Evolutionary conservation across 768 basidiomycete genomes (phyloP).

Genomic region (Kockovaella imperatae): DNA sequence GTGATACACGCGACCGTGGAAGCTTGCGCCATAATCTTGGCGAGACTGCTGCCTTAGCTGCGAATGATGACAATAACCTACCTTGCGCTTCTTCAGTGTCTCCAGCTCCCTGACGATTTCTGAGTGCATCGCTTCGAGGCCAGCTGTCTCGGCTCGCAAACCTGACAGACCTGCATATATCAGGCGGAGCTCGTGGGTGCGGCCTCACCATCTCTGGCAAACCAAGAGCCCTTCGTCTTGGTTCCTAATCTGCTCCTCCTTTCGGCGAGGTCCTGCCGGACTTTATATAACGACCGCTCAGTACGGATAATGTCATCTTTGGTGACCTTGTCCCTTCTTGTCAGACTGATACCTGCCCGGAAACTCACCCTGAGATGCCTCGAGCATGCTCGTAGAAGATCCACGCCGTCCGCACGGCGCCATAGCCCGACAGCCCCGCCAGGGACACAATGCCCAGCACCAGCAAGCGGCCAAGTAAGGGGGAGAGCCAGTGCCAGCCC

Average conservation of each 20-base stretch:
- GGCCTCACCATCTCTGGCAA: constrained; percentile 18
- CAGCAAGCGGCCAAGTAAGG: constrained; percentile 37
- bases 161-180: constrained; percentile 4
- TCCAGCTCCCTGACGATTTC: constrained; percentile 30
- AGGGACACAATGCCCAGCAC: constrained; percentile 38
- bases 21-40: constrained; percentile 37
- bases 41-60: not conserved
- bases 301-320: constrained; percentile 37
- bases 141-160: constrained; percentile 31
- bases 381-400: constrained; percentile 29
- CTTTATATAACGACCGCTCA: constrained; percentile 38
- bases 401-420: constrained; percentile 43
- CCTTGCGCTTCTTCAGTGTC: constrained; percentile 35
- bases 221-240: constrained; percentile 5
- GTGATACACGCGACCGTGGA: constrained; percentile 35
- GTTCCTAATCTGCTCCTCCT: constrained; percentile 29
- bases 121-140: constrained; percentile 35
- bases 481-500: constrained; percentile 38
- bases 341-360: not conserved
- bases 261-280: constrained; percentile 34
- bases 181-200: not conserved
- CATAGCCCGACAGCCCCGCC: constrained; percentile 37
- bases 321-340: constrained; percentile 21
- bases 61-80: constrained; percentile 9
- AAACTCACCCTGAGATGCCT: constrained; percentile 20